A percentile compares a stretch with the other conserved stretches of the same genome.
phyloP scores from a whole-genome alignment of 306 rosid genomes.

The Styphnolobium japonicum region DNA sequence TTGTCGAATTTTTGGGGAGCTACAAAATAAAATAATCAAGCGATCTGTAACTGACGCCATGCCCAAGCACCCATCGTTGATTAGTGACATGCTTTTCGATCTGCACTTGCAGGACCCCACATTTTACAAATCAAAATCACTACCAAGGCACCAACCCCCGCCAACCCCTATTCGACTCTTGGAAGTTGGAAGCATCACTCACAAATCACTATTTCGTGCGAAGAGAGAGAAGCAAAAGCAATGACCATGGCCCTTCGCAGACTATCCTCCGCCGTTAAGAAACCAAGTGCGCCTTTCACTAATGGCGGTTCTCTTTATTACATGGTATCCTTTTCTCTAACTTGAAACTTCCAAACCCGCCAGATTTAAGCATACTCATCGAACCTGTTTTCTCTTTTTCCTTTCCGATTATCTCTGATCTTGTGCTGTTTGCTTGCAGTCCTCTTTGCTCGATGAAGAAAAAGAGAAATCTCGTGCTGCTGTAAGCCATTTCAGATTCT shows the following conservation, averaged over 20 bases:
- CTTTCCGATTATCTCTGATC: neutral
- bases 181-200: neutral
- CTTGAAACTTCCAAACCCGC: neutral
- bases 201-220: too few species aligned
- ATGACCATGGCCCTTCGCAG: conserved; percentile 79
- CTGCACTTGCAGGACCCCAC: conserved; percentile 22
- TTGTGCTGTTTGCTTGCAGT: conserved; percentile 44
- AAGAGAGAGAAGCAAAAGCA: neutral
- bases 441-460: conserved; percentile 50
- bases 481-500: conserved; percentile 38
- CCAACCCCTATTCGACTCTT: neutral
- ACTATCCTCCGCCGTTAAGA: conserved; percentile 47
- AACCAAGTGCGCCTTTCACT: conserved; percentile 33
- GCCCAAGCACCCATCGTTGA: too few species aligned
- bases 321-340: conserved; percentile 35
- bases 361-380: neutral
- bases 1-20: too few species aligned
- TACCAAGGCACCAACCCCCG: conserved; percentile 41
- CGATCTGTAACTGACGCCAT: too few species aligned
- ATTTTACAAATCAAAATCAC: neutral
- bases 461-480: conserved; percentile 53
- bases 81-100: neutral
- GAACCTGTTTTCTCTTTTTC: neutral
- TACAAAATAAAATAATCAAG: too few species aligned
- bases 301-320: conserved; percentile 47